Base-by-base conservation (phyloP, 306 rosid genomes). In the Boehmeria nivea region DNA sequence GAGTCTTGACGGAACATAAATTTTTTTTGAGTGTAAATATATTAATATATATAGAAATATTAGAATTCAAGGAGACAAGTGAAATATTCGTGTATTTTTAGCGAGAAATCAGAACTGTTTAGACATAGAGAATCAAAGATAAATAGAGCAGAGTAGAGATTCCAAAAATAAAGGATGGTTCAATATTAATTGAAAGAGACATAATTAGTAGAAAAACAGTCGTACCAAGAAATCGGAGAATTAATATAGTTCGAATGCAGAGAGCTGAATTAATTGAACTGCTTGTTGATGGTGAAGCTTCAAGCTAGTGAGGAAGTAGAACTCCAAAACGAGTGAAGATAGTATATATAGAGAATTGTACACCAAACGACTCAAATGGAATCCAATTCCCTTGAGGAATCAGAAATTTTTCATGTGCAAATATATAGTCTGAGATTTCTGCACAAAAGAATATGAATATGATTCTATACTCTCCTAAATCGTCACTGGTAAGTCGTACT, bases 311-410 rank as follows among this genome's bases (percentile, higher is more conserved):
- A 51, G 21, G 0, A 26, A 27, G 12, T 31, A 6, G 5, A 4
- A 31, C 36, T 31, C 9, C 36, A 6, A 31, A 31, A 4, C 8
- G 36, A 31, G 36, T 10, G 9, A 31, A 31, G 36, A 31, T 10
- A 10, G 17, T 23, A 52, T 1, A 31, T 6, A 31, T 31, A 31
- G 36, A 28, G 34, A 31, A 10, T 31, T 31, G 36, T 31, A 10
- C 5, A 34, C 44, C 19, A 33, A 17, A 20, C n/a, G 57, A 61
- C 60, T 48, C 77, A 81, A 72, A 60, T 6, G 46, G 85, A 81
- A 81, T 81, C 64, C 43, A 68, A 78, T 84, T 81, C 83, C 55
- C 12, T 38, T 1, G 42, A 12, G 67, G 84, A 78, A 80, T 77
- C 73, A 12, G 36, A 57, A 53, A 37, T 22, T 69, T 56, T 61